Evolutionary conservation across 441 rosid genomes (phyloP), one percentile per base, ranked within the genome.

Genomic region (Brassica balearica): DNA sequence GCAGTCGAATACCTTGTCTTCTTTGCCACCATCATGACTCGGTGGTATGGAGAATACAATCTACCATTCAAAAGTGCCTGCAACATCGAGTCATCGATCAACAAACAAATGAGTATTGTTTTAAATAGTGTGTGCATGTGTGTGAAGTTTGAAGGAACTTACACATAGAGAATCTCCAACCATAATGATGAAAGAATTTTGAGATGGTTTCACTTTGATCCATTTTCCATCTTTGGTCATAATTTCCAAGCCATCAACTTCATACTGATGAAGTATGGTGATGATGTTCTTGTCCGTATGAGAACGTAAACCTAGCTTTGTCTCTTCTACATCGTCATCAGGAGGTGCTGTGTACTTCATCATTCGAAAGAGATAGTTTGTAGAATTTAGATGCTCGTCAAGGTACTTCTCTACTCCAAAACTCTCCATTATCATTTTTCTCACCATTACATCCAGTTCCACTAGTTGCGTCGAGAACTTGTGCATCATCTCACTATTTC

Each of bases 401-500:
- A 89, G 32, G 72, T 87, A 85, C 27, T 88, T 88, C 25, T 92
- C 91, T 32, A 90, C 60, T 0, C 88, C 86, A 29, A 87, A 80
- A 75, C 94, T 88, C 82, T 92, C 95, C 74, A 93, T 55, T 14
- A 89, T 78, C 98, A 90, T 92, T 71, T 79, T 87, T 80, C 90
- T 85, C 5, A 85, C 78, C 60, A 72, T 85, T 79, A 79, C 53
- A 65, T 89, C 93, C 6, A 91, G 43, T 56, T 84, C 82, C 1
- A 82, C 77, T n/a, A 91, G 25, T 60, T 83, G 61, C 75, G 83
- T 82, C 1, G 92, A 66, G 56, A 55, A 91, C 3, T 77, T 62
- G 3, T 76, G 83, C 7, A 91, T 69, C 2, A 82, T 79, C 69
- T 86, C 79, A 59, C 98, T 93, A 82, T 36, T 41, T 41, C n/a